Percentiles rank a stretch among this genome's conserved stretches.
These are phyloP conservation scores for Suhomyces pyralidae DNA, from an alignment of 805 yeast genomes.

Conservation along the genomic window DNA sequence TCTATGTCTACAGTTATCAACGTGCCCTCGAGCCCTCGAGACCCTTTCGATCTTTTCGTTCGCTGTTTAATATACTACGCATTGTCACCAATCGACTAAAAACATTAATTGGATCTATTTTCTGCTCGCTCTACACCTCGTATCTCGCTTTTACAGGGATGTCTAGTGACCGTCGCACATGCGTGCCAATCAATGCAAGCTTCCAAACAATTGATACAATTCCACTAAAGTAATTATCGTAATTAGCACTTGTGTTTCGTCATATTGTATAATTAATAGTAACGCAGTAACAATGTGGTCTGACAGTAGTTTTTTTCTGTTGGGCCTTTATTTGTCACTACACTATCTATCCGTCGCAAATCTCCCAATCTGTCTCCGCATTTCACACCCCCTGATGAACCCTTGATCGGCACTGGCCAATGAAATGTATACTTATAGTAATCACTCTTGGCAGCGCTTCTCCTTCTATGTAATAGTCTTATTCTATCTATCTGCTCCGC, in stretches of 20 bases:
- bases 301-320: neutral
- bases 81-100: neutral
- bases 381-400: neutral
- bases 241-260: neutral
- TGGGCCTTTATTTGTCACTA: neutral
- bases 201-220: too few species aligned
- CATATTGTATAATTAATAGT: neutral
- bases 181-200: neutral
- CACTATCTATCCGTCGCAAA: neutral
- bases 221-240: too few species aligned
- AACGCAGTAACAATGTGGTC: neutral
- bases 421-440: neutral
- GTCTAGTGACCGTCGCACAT: neutral
- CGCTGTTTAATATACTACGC: neutral
- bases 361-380: neutral
- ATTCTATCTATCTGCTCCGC: neutral
- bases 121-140: neutral
- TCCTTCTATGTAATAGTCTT: neutral
- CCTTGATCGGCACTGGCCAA: neutral
- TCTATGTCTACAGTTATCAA: neutral
- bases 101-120: neutral
- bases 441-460: neutral
- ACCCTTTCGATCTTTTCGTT: neutral
- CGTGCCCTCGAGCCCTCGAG: neutral
- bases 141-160: neutral